A percentile compares a stretch with the other conserved stretches of the same genome.
These are phyloP conservation scores for Linanthus parryae DNA, from an alignment of 148 eudicot species.

Conservation along the genomic window DNA sequence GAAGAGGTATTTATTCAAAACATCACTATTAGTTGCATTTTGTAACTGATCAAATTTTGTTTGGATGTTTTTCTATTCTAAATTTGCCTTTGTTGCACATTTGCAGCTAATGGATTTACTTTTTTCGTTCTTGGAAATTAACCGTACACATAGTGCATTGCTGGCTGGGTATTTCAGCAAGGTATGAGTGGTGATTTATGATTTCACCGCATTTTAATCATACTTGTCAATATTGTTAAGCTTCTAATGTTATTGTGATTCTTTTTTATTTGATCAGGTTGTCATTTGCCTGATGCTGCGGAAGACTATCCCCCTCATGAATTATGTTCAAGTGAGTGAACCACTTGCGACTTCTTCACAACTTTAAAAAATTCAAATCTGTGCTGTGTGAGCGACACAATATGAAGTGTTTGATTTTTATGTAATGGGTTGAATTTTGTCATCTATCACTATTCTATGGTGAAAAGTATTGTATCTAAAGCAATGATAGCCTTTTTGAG, in stretches of 20 bases:
- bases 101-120: constrained; percentile 89
- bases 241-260: too few relatives aligned
- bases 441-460: too few relatives aligned
- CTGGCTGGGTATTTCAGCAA: constrained; percentile 97
- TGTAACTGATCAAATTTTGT: not conserved
- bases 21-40: constrained; percentile 1
- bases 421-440: too few relatives aligned
- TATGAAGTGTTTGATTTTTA: too few relatives aligned
- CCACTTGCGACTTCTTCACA: constrained; percentile 4
- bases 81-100: constrained; percentile 5
- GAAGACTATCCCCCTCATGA: constrained; percentile 85
- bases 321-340: constrained; percentile 81
- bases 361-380: too few relatives aligned
- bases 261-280: constrained; percentile 49
- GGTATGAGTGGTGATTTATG: too few relatives aligned
- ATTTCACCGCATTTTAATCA: too few relatives aligned
- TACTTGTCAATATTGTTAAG: too few relatives aligned
- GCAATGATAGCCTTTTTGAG: too few relatives aligned
- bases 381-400: too few relatives aligned
- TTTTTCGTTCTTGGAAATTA: constrained; percentile 90
- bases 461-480: too few relatives aligned
- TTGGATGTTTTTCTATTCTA: not conserved
- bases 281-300: constrained; percentile 94
- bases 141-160: constrained; percentile 74
- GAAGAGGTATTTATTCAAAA: constrained; percentile 62